Evolutionary conservation across 2,329 filamentous ascomycete species (phyloP), one percentile per base, ranked within the genome.

Genomic region (Xylaria sp.): DNA sequence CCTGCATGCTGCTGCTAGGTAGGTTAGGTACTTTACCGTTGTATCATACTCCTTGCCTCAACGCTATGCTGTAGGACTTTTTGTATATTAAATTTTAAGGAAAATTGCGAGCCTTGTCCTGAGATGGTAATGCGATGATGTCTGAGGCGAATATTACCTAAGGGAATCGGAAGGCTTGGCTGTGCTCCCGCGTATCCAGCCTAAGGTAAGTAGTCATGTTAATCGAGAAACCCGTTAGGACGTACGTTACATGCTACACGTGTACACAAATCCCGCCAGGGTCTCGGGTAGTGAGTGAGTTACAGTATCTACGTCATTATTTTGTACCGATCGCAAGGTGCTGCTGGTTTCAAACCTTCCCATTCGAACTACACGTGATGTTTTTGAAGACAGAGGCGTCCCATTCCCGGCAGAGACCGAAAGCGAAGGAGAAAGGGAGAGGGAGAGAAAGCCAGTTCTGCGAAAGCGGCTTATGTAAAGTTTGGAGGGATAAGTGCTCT

Each of bases 1-100:
- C 49, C 36, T 62, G 51, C 36, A 63, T 48, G n/a, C n/a, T 48
- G 46, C 46, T 20, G n/a, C n/a, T n/a, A 18, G 15, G 39, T 13
- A 10, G 36, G 5, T 39, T 10, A 31, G n/a, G n/a, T n/a, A n/a
- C n/a, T n/a, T n/a, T n/a, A n/a, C n/a, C n/a, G n/a, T n/a, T n/a
- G n/a, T n/a, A n/a, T n/a, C 3, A 31, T 31, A 31, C 31, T 33
- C 2, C 31, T 8, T 9, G 31, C 31, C 2, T 33, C 31, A 9
- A 33, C 31, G 9, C 3, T 13, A 41, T 15, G 10, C 25, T 28
- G 25, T 28, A 28, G 25, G 25, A 28, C 25, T 28, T 28, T 28
- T 28, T 28, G 2, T 28, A 2, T 2, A 28, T 28, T 28, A 28
- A 28, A 2, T 28, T 28, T 28, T 4, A 28, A 28, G 2, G 25